Conservation (phyloP, 257 asterid genomes). For the Petunia axillaris region DNA sequence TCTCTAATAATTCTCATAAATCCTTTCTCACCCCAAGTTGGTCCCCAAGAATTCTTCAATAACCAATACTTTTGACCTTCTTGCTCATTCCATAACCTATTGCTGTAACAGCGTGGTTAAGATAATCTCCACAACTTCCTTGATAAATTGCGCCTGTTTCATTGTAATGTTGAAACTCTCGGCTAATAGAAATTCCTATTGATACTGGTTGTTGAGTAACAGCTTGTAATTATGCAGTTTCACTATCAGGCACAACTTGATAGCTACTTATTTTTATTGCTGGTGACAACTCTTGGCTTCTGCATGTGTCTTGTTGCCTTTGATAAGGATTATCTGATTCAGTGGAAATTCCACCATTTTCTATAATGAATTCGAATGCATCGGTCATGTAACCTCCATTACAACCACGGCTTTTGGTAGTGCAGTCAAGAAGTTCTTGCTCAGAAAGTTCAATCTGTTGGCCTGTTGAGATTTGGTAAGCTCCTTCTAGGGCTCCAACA, state of each 20-base stretch:
- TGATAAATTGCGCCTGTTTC: conserved; percentile 27
- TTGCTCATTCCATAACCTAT: conserved; percentile 38
- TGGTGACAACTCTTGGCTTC: conserved; percentile 17
- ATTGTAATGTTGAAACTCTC: conserved; percentile 36
- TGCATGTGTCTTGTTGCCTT: conserved; percentile 9
- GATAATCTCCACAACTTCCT: conserved; percentile 27
- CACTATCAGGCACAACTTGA: conserved; percentile 32
- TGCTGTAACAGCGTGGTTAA: conserved; percentile 39
- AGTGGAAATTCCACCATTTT: conserved; percentile 35
- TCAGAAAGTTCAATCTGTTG: conserved; percentile 28
- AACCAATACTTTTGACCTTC: conserved; percentile 40
- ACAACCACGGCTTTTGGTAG: not conserved
- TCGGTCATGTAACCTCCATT: conserved; percentile 20
- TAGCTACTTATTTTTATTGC: conserved; percentile 34
- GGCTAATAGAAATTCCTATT: conserved; percentile 31
- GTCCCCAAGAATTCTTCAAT: conserved; percentile 43
- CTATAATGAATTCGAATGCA: conserved; percentile 35
- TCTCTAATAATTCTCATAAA: conserved; percentile 38
- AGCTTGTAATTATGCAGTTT: conserved; percentile 31
- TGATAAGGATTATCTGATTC: conserved; percentile 31
- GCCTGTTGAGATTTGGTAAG: conserved; percentile 19
- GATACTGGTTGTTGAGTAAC: conserved; percentile 41
- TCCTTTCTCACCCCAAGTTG: conserved; percentile 45
- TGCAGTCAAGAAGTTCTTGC: conserved; percentile 45
- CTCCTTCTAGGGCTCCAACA: conserved; percentile 33